These are phyloP conservation scores for Lumnitzera littorea DNA, from an alignment of 345 rosid genomes.

Conservation along the genomic window DNA sequence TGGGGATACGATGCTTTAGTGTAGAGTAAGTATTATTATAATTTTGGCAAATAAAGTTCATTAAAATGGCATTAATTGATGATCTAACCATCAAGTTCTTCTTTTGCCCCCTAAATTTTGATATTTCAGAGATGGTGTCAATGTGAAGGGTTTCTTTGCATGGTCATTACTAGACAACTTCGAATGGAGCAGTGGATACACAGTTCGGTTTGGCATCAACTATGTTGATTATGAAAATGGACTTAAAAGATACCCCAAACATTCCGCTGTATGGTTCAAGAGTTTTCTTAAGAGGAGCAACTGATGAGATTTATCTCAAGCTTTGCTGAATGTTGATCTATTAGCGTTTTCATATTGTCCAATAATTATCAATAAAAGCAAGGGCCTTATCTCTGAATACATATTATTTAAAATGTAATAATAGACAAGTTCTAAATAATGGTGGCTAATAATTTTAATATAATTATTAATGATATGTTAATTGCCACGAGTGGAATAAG, in stretches of 20 bases:
- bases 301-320: not conserved
- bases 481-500: too few relatives aligned
- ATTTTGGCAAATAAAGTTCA: too few relatives aligned
- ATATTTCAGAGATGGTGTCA: constrained; percentile 16
- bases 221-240: constrained; percentile 27
- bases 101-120: not conserved
- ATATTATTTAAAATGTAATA: too few relatives aligned
- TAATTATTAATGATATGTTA: too few relatives aligned
- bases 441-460: too few relatives aligned
- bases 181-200: constrained; percentile 37
- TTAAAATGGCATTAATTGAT: not conserved
- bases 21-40: too few relatives aligned
- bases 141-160: constrained; percentile 33
- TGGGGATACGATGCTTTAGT: too few relatives aligned
- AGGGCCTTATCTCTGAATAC: too few relatives aligned
- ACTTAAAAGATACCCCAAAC: constrained; percentile 31
- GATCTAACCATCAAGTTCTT: not conserved
- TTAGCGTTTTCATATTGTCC: not conserved
- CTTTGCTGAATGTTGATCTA: not conserved
- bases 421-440: too few relatives aligned
- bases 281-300: constrained; percentile 16
- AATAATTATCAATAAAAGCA: not conserved
- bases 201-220: constrained; percentile 28
- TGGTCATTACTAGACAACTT: constrained; percentile 54
- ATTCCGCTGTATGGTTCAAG: constrained; percentile 19